Conservation (phyloP, 345 rosid genomes). For the Cardiospermum halicacabum region DNA sequence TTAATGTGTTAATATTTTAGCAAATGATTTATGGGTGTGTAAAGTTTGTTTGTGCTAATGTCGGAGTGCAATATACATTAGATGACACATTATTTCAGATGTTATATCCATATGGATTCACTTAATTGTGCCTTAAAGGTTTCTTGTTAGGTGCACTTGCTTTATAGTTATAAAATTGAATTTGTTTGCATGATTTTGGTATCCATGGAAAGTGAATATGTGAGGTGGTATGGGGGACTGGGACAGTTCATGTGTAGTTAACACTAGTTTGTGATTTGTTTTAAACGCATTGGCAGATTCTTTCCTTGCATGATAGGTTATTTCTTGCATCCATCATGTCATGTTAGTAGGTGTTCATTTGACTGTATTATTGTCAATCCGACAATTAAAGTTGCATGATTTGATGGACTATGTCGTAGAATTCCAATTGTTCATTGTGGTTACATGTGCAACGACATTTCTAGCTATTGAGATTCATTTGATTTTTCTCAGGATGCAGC, state of each 20-base stretch:
- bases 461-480: slow-evolving; percentile 8
- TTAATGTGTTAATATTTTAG: too few species aligned
- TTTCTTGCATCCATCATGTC: too few species aligned
- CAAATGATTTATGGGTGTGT: too few species aligned
- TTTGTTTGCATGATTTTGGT: neutral
- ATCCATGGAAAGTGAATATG: neutral
- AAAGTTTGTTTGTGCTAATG: too few species aligned
- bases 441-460: slow-evolving; percentile 4
- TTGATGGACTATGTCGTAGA: neutral
- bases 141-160: too few species aligned
- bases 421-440: neutral
- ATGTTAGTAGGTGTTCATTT: neutral
- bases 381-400: neutral
- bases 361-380: neutral
- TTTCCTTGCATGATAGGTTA: neutral
- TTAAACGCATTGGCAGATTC: neutral
- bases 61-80: neutral
- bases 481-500: slow-evolving; percentile 68
- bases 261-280: neutral
- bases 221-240: neutral
- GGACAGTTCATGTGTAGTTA: neutral
- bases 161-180: neutral
- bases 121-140: neutral
- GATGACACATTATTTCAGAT: neutral
- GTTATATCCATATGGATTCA: neutral